Evolutionary conservation across 345 rosid species (phyloP), one percentile per base, ranked within the genome.

Genomic region (Pistacia vera): DNA sequence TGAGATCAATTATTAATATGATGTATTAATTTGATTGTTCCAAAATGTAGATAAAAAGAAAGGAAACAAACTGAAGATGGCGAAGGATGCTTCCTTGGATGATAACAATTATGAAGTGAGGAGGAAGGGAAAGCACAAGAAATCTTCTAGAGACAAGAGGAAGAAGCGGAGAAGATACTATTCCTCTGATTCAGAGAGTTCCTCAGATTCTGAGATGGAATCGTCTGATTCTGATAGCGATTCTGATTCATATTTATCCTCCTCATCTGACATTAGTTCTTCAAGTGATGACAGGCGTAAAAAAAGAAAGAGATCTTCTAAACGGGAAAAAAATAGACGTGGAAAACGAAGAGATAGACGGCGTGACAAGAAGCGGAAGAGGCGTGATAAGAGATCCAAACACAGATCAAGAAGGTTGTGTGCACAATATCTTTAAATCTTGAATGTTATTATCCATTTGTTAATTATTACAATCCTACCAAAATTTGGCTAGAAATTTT

Each of bases 241-340:
- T 78, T 88, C 95, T 71, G 97, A 92, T 78, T 87, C 90, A n/a
- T 72, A 70, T 79, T 62, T 82, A 25, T 86, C 96, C 44, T 87
- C 86, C 7, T 89, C 98, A 57, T 92, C 99, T 77, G 91, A 91
- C 67, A 71, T 83, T 63, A 96, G 95, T 77, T 92, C 97, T 78
- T 93, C 98, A 56, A 93, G 98, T 79, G 94, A 91, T 79, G 98
- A 93, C 62, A 90, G 90, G 72, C 91, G 77, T n/a, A 91, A 78
- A 79, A 93, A 88, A 87, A 91, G 95, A 76, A 93, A 88, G 83
- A 91, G 87, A 83, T 84, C 89, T 76, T 92, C 92, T 51, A 96
- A 83, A 81, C 86, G 83, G 77, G 99, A 90, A 44, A 93, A 88
- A 80, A 77, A 88, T 80, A 91, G 80, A 67, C 94, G 90, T 81